A percentile compares a stretch with the other conserved stretches of the same genome.
phyloP scores from a whole-genome alignment of 2,329 filamentous ascomycete genomes.

The Penicillium thymicola region DNA sequence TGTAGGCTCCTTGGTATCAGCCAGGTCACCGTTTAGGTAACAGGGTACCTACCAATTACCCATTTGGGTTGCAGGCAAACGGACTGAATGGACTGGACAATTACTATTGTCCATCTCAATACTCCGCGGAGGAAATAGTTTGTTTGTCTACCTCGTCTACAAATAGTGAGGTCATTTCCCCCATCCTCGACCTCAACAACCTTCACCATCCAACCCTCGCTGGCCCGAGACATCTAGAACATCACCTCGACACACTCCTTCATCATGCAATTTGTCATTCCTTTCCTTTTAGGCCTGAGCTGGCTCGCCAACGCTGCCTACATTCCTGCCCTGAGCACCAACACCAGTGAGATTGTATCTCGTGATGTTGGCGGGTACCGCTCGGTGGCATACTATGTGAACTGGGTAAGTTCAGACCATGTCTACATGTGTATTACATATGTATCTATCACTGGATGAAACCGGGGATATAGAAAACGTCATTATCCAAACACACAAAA shows the following conservation, averaged over 20 bases:
- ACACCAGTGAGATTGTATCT: slow-evolving; percentile 10
- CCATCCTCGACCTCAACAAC: background rate
- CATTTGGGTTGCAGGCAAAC: background rate
- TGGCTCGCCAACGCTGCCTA: slow-evolving; percentile 11
- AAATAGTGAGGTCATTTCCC: slow-evolving; percentile 11
- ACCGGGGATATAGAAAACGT: background rate
- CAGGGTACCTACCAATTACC: background rate
- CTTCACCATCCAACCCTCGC: slow-evolving; percentile 5
- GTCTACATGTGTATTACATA: background rate
- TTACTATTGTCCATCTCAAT: background rate
- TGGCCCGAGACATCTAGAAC: slow-evolving; percentile 6
- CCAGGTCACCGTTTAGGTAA: background rate
- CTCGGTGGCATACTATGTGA: slow-evolving; percentile 47
- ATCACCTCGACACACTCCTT: background rate
- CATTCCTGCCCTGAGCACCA: slow-evolving; percentile 7
- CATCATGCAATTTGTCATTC: slow-evolving; percentile 13
- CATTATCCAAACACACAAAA: background rate
- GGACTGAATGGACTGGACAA: background rate
- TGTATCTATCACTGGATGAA: background rate
- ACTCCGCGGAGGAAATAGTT: background rate
- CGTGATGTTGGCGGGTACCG: slow-evolving; percentile 21
- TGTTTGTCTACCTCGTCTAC: slow-evolving; percentile 8
- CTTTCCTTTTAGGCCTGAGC: slow-evolving; percentile 10
- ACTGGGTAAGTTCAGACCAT: slow-evolving; percentile 37
- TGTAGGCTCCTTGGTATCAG: background rate